phyloP scores from a whole-genome alignment of 352 stramenopile species.

The Pythium volutum region DNA sequence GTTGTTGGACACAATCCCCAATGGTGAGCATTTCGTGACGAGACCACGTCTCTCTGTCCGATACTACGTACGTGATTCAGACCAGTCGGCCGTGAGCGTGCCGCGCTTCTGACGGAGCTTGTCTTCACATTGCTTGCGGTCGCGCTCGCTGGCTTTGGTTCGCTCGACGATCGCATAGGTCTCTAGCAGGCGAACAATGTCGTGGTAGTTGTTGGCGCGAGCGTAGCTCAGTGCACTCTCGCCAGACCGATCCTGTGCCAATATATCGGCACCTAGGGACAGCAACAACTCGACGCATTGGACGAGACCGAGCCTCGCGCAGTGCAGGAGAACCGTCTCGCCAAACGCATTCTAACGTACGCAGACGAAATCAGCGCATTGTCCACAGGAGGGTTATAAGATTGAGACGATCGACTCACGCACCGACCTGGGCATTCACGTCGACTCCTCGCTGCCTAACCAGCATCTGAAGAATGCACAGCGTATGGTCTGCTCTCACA shows the following conservation, averaged over 20 bases:
- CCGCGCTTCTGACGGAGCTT: conserved; percentile 44
- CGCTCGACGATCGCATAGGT: conserved; percentile 46
- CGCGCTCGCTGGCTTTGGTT: conserved; percentile 27
- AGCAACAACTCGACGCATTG: conserved; percentile 60
- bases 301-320: conserved; percentile 45
- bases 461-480: conserved; percentile 40
- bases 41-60: neutral
- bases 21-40: neutral
- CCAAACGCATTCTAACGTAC: conserved; percentile 54
- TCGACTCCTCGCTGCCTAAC: conserved; percentile 27
- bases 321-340: conserved; percentile 55
- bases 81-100: conserved; percentile 45
- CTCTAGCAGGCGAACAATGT: conserved; percentile 32
- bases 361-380: neutral
- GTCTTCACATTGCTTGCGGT: conserved; percentile 19
- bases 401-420: neutral
- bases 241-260: conserved; percentile 34
- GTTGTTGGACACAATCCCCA: neutral
- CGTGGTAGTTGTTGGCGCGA: conserved; percentile 27
- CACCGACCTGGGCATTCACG: conserved; percentile 52
- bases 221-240: conserved; percentile 46
- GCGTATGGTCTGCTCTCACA: conserved; percentile 34
- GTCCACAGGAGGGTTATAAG: neutral
- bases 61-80: conserved; percentile 40
- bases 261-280: conserved; percentile 31